Evolutionary conservation across 441 rosid species (phyloP).

Genomic region (Adansonia gregorii): DNA sequence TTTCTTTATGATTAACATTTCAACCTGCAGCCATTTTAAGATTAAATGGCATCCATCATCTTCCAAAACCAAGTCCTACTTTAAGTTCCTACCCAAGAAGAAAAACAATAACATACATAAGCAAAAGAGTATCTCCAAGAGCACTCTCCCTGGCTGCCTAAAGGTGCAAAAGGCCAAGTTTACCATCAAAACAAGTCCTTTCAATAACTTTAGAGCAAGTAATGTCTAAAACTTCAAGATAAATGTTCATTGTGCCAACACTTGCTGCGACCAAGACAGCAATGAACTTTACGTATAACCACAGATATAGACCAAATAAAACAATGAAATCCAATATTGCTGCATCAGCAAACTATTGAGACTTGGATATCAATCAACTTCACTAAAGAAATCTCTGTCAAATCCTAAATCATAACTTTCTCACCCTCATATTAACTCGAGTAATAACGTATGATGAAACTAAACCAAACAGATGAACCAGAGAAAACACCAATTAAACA

Average conservation of each 20-base stretch:
- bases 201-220: too few species aligned
- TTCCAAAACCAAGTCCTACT: background rate
- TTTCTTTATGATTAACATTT: background rate
- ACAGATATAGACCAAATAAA: background rate
- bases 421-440: background rate
- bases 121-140: background rate
- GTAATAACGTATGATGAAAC: background rate
- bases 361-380: background rate
- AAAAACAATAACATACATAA: background rate
- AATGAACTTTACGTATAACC: background rate
- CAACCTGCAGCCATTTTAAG: background rate
- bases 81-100: background rate
- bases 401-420: background rate
- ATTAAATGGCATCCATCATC: background rate
- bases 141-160: background rate
- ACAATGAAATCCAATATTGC: background rate
- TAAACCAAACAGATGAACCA: background rate
- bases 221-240: too few species aligned
- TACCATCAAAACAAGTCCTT: background rate
- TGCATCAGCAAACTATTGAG: background rate
- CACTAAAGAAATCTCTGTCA: background rate
- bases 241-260: background rate
- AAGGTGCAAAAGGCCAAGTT: background rate
- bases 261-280: background rate
- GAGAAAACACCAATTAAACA: background rate